Percentiles rank a stretch among this genome's conserved stretches.
These are phyloP conservation scores for Teratosphaeria pseudoeucalypti DNA, from an alignment of 2,329 filamentous ascomycete genomes.

Conservation along the genomic window DNA sequence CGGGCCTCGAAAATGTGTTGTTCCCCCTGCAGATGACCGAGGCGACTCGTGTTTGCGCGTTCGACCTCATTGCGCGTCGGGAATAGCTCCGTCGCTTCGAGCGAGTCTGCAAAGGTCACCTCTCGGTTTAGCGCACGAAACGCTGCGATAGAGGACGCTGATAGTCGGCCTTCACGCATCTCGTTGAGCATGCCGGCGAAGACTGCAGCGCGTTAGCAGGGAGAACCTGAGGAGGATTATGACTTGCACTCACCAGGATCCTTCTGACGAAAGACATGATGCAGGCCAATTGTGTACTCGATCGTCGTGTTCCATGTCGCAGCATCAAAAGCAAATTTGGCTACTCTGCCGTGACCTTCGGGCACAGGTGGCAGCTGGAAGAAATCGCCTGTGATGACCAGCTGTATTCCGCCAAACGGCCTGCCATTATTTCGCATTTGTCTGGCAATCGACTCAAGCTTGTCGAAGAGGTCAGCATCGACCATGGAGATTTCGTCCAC, in stretches of 20 bases:
- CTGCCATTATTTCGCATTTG: conserved; percentile 79
- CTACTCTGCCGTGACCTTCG: conserved; percentile 53
- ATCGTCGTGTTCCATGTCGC: conserved; percentile 86
- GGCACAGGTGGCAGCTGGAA: conserved; percentile 94
- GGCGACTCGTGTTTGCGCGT: conserved; percentile 64
- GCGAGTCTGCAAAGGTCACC: conserved; percentile 59
- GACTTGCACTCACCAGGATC: conserved; percentile 50
- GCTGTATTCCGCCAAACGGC: conserved; percentile 90
- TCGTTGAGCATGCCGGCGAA: conserved; percentile 97
- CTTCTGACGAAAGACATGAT: conserved; percentile 91
- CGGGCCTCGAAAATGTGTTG: conserved; percentile 57
- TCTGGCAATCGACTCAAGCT: conserved; percentile 79
- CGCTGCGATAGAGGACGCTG: conserved; percentile 59
- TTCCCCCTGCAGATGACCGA: conserved; percentile 61
- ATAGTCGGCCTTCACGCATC: conserved; percentile 82
- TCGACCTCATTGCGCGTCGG: conserved; percentile 88
- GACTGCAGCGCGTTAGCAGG: conserved; percentile 32
- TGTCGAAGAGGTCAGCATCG: conserved; percentile 92
- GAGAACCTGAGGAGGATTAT: neutral
- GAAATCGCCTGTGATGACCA: conserved; percentile 94
- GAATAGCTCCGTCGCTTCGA: conserved; percentile 85
- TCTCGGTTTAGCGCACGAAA: conserved; percentile 67
- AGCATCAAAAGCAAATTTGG: conserved; percentile 89
- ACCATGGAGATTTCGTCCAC: conserved; percentile 99
- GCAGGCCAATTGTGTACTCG: conserved; percentile 88